phyloP scores from a whole-genome alignment of 179 eudicot species.

The Corrigiola litoralis region DNA sequence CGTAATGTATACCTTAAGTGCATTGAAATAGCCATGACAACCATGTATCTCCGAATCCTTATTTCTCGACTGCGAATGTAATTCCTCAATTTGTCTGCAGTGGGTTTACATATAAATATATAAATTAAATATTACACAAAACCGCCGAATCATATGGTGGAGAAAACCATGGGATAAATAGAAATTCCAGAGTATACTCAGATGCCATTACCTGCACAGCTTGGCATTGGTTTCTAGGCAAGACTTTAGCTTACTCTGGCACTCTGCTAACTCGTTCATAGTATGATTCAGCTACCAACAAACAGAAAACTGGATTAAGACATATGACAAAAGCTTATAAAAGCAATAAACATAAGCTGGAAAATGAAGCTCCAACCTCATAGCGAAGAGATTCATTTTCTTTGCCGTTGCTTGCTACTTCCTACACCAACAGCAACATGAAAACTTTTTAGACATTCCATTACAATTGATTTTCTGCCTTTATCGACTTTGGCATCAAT shows the following conservation, averaged over 20 bases:
- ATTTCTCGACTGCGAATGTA: conserved; percentile 38
- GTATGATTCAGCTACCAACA: conserved; percentile 47
- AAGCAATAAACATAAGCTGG: background rate
- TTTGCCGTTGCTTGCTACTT: conserved; percentile 22
- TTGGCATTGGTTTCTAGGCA: conserved; percentile 63
- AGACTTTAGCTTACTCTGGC: conserved; percentile 55
- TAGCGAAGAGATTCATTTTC: conserved; percentile 32
- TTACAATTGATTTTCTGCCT: background rate
- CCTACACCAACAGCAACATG: conserved; percentile 29
- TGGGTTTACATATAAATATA: background rate
- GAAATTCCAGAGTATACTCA: background rate
- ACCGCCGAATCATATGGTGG: background rate
- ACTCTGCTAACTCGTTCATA: conserved; percentile 52
- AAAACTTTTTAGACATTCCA: background rate
- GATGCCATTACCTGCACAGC: conserved; percentile 49
- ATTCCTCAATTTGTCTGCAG: conserved; percentile 64
- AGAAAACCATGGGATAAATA: background rate
- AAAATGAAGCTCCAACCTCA: conserved; percentile 37
- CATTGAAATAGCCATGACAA: conserved; percentile 30
- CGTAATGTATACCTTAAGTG: conserved; percentile 43
- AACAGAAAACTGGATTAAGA: conserved; percentile 10
- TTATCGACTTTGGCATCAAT: background rate
- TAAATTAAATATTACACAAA: background rate
- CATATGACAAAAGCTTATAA: background rate
- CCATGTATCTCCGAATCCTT: conserved; percentile 26